Evolutionary conservation across 2,329 filamentous ascomycete species (phyloP).

Genomic region (Cercospora citrullina): DNA sequence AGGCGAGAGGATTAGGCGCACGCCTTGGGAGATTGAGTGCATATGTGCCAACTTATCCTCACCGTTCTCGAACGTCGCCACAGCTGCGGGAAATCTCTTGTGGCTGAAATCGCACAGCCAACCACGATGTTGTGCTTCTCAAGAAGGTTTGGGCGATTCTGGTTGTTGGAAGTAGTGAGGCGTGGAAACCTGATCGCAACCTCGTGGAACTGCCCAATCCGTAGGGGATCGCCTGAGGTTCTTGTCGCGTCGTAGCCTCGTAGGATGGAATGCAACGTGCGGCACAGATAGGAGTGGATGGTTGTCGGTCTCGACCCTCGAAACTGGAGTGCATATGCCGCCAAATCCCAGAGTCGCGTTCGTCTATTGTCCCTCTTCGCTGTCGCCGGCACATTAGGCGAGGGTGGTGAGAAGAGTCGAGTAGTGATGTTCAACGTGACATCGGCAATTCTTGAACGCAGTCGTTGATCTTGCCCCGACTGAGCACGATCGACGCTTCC

Average conservation of each 20-base stretch:
- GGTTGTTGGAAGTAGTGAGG: background rate
- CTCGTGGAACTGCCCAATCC: background rate
- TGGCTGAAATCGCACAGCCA: background rate
- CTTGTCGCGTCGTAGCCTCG: background rate
- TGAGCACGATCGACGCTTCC: constrained; percentile 1
- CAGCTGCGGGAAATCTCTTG: background rate
- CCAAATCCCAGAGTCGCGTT: background rate
- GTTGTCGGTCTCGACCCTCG: background rate
- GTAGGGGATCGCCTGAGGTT: background rate
- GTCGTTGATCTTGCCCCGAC: background rate
- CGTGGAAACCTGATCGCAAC: background rate
- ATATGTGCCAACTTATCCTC: background rate
- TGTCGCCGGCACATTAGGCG: background rate
- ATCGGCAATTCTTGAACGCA: background rate
- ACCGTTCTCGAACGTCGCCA: background rate
- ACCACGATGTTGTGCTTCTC: background rate
- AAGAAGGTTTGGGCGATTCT: background rate
- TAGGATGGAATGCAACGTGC: background rate
- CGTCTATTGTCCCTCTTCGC: background rate
- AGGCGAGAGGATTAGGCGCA: background rate
- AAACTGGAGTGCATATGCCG: background rate
- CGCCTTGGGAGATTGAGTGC: background rate
- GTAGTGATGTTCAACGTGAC: background rate
- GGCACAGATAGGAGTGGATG: background rate
- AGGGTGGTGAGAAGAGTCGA: background rate